Percentiles rank a stretch among this genome's conserved stretches.
phyloP scores from a whole-genome alignment of 129 eudicot species.

The Kitagawia praeruptora region DNA sequence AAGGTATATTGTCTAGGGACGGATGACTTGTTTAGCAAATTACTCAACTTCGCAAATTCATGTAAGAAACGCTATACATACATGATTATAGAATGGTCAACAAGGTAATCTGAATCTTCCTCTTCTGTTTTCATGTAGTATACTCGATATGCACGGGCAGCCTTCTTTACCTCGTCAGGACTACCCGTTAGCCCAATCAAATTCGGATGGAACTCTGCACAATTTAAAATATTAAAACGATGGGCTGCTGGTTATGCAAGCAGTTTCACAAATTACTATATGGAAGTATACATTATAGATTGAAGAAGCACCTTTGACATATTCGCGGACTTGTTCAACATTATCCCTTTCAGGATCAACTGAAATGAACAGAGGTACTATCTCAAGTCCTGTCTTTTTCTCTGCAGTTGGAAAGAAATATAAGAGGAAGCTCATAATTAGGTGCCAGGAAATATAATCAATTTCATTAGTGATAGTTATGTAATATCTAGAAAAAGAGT shows the following conservation, averaged over 20 bases:
- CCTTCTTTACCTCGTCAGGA: slow-evolving; percentile 70
- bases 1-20: background rate
- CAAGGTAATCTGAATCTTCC: slow-evolving; percentile 93
- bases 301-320: slow-evolving; percentile 61
- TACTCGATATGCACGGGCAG: slow-evolving; percentile 85
- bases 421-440: background rate
- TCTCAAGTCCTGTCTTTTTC: slow-evolving; percentile 60
- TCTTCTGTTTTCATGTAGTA: slow-evolving; percentile 97
- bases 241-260: background rate
- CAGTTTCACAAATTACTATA: background rate
- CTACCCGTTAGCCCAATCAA: slow-evolving; percentile 83
- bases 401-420: slow-evolving; percentile 35
- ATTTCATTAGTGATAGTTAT: background rate
- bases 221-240: background rate
- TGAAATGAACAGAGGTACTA: slow-evolving; percentile 82
- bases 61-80: slow-evolving; percentile 19
- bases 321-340: slow-evolving; percentile 85
- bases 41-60: background rate
- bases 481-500: too few species aligned
- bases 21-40: background rate
- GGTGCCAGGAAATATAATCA: background rate
- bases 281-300: background rate
- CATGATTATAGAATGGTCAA: slow-evolving; percentile 92
- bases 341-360: slow-evolving; percentile 97
- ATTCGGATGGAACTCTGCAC: slow-evolving; percentile 84